Base-by-base conservation (phyloP, 805 yeast species). In the Zygotorulaspora florentina region DNA sequence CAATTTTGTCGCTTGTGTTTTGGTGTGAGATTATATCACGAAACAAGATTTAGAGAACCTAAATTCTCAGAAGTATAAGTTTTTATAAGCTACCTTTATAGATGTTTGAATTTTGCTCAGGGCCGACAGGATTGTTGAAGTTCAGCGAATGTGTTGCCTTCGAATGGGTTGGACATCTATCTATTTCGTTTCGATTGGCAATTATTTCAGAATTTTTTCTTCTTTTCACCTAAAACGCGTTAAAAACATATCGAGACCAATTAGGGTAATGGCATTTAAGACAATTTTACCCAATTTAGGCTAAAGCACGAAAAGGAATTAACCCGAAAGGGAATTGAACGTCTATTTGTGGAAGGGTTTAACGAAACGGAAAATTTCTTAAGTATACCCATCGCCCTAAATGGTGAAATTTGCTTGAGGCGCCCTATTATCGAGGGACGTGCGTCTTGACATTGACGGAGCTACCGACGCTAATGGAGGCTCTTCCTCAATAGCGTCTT, bases 341-440 rank as follows among this genome's bases (percentile, higher is more conserved):
- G 25, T 20, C 25, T 20, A 20, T 5, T 29, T 29, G n/a, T 9
- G 33, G 15, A 12, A 29, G n/a, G 33, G 15, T 29, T 29, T 8
- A 29, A 29, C 15, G 9, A 9, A 29, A 8, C 6, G 15, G n/a
- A 8, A 29, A 29, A 29, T 12, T 29, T 29, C 15, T 29, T 5
- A 20, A 20, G 25, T 20, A 20, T 20, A 5, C 7, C 25, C 25
- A 20, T 20, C 25, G 25, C 25, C 7, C 20, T 38, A 45, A 17
- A 45, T 40, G 2, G 43, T 40, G 16, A 45, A 45, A 18, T 45
- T 45, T n/a, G 48, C 48, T 35, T 45, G 48, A 17, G 41, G 41
- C 7, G 43, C 12, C 25, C 48, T 35, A 3, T 9, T 17, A 9
- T 36, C 33, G 20, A 35, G 41, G 5, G 16, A 16, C 15, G 44